Evolutionary conservation across 2,329 filamentous ascomycete species (phyloP), one percentile per base, ranked within the genome.

Genomic region (Alternaria viburni): DNA sequence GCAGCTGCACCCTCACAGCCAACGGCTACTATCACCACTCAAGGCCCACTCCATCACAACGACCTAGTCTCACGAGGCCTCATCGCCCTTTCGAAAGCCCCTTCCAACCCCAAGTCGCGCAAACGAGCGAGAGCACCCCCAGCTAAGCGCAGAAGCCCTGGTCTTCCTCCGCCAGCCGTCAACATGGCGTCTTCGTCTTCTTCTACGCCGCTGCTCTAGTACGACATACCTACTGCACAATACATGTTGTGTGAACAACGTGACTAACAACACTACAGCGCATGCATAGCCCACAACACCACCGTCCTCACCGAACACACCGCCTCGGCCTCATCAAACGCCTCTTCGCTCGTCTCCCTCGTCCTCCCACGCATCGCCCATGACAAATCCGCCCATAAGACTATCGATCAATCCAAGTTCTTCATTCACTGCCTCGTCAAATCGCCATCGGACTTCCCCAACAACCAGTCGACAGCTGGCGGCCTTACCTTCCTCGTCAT

Each of bases 401-500:
- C 95, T 58, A 97, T 97, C 84, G 96, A 93, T 44, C 93, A 97
- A 81, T 92, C 93, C 82, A 86, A 90, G 64, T 90, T 96, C 80
- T 93, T 96, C 85, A 96, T 98, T 81, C 95, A 99, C 86, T 97
- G 97, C 85, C 91, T 98, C 77, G 88, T 94, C 75, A 92, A 96
- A 77, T 89, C 93, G 0, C 90, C 93, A 10, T 90, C 89, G 4
- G 87, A 87, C 72, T 87, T 90, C 75, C 83, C 83, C 60, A 76
- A 75, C 64, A 67, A 77, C 59, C 69, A 76, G 69, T 85, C 85
- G 54, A 88, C 89, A 8, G 89, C 92, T 54, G 93, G 93, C 57
- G 92, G 93, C 1, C 87, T 99, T 43, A 97, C 93, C 50, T 99
- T 96, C 82, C 88, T 99, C 52, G 93, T 97, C 63, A 89, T 99